phyloP scores from a whole-genome alignment of 306 rosid genomes.

The Dalbergia oliveri region DNA sequence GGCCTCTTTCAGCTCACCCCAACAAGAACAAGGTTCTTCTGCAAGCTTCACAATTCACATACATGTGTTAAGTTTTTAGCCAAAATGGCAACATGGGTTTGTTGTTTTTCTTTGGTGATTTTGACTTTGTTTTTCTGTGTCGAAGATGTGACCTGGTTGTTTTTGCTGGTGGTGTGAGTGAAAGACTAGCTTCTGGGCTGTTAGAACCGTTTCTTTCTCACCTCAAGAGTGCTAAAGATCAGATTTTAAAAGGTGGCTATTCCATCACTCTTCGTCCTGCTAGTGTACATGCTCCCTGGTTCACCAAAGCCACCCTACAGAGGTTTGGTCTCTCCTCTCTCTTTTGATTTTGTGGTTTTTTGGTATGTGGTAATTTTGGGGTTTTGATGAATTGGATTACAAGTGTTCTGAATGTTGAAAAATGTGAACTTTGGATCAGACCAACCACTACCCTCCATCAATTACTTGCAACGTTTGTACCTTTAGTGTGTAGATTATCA shows the following conservation, averaged over 20 bases:
- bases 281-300: slow-evolving; percentile 71
- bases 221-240: slow-evolving; percentile 86
- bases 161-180: slow-evolving; percentile 67
- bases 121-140: slow-evolving; percentile 30
- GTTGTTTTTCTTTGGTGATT: not conserved
- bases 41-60: slow-evolving; percentile 2
- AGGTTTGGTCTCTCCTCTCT: slow-evolving; percentile 50
- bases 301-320: slow-evolving; percentile 95
- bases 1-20: slow-evolving; percentile 98
- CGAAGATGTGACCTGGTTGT: slow-evolving; percentile 86
- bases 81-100: not conserved
- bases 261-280: slow-evolving; percentile 85
- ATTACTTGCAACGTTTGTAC: slow-evolving; percentile 16
- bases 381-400: slow-evolving; percentile 26
- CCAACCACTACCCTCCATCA: slow-evolving; percentile 1
- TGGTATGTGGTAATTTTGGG: not conserved
- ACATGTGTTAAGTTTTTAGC: not conserved
- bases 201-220: slow-evolving; percentile 88
- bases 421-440: slow-evolving; percentile 36
- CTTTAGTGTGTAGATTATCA: slow-evolving; percentile 4
- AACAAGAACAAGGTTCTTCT: slow-evolving; percentile 86
- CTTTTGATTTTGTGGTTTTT: slow-evolving; percentile 25
- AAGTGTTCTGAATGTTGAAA: slow-evolving; percentile 34
- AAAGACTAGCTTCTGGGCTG: slow-evolving; percentile 91
- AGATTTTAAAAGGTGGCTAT: slow-evolving; percentile 98